These are phyloP conservation scores for Casuarina equisetifolia DNA, from an alignment of 306 rosid species.

Conservation along the genomic window DNA sequence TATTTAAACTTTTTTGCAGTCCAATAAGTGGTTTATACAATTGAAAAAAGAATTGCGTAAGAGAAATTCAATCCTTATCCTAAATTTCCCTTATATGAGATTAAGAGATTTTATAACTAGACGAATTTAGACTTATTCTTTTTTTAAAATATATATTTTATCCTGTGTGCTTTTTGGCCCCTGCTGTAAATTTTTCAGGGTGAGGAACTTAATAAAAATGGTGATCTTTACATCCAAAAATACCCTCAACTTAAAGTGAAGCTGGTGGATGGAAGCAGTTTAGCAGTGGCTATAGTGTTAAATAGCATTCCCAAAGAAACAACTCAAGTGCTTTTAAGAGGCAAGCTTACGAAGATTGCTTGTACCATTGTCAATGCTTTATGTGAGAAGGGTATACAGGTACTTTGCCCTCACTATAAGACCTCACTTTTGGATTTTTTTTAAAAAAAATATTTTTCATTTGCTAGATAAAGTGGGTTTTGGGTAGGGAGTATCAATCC, in stretches of 20 bases:
- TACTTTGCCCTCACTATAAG: neutral
- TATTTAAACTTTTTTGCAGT: neutral
- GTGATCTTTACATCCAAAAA: conserved; percentile 31
- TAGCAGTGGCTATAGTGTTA: conserved; percentile 33
- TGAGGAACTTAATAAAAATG: conserved; percentile 38
- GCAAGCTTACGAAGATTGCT: conserved; percentile 45
- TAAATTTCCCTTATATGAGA: too few relatives aligned
- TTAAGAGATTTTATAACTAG: too few relatives aligned
- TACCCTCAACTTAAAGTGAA: conserved; percentile 37
- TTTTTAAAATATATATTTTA: too few relatives aligned
- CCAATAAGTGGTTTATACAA: neutral
- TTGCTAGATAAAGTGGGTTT: too few relatives aligned
- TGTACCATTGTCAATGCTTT: conserved; percentile 31
- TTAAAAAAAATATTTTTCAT: too few relatives aligned
- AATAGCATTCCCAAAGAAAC: conserved; percentile 42
- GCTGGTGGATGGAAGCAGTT: conserved; percentile 50
- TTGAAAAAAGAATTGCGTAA: too few relatives aligned
- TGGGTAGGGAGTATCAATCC: too few relatives aligned
- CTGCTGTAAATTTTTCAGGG: conserved; percentile 18
- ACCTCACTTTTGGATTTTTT: neutral
- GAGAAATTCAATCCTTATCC: too few relatives aligned
- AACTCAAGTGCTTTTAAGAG: conserved; percentile 38
- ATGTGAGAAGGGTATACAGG: conserved; percentile 35
- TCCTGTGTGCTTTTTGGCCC: too few relatives aligned
- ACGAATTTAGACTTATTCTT: too few relatives aligned